Conservation (phyloP, 2,329 filamentous ascomycete species). For the Colletotrichum cereale region DNA sequence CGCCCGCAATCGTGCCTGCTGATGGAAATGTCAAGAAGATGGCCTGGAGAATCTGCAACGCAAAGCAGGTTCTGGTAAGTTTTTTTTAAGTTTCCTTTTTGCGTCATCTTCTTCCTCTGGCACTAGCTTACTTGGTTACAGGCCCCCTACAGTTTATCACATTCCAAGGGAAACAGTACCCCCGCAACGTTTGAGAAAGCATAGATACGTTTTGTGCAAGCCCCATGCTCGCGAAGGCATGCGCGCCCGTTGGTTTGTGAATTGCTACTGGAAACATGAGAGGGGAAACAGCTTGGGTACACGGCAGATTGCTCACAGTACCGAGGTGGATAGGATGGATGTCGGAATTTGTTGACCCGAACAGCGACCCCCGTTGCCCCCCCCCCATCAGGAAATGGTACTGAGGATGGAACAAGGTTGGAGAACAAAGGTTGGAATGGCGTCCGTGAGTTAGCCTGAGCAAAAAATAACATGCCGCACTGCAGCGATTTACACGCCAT, state of each 20-base stretch:
- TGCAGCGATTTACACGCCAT: slow-evolving; percentile 18
- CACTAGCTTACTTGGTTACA: slow-evolving; percentile 48
- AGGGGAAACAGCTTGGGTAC: slow-evolving; percentile 2
- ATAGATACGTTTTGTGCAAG: neutral
- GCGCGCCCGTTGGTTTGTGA: slow-evolving; percentile 11
- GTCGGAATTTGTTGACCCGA: slow-evolving; percentile 25
- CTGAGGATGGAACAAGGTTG: neutral
- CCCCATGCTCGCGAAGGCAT: neutral
- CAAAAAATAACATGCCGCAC: slow-evolving; percentile 32
- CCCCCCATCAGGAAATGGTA: slow-evolving; percentile 1
- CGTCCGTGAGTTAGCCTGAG: slow-evolving; percentile 40
- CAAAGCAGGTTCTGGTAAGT: slow-evolving; percentile 92
- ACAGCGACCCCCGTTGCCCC: slow-evolving; percentile 11
- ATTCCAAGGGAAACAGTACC: slow-evolving; percentile 72
- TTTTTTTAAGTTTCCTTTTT: too few species aligned
- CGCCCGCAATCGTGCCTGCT: slow-evolving; percentile 89
- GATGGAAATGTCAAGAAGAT: slow-evolving; percentile 92
- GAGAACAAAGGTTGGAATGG: slow-evolving; percentile 12
- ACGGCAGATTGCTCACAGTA: slow-evolving; percentile 6
- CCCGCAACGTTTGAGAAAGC: slow-evolving; percentile 46
- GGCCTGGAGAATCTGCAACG: slow-evolving; percentile 94
- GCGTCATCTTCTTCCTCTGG: too few species aligned
- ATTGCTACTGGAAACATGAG: neutral
- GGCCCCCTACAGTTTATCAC: slow-evolving; percentile 80
- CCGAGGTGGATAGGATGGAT: slow-evolving; percentile 6